Evolutionary conservation across 179 eudicot species (phyloP), one percentile per base, ranked within the genome.

Genomic region (Carnegiea gigantea): DNA sequence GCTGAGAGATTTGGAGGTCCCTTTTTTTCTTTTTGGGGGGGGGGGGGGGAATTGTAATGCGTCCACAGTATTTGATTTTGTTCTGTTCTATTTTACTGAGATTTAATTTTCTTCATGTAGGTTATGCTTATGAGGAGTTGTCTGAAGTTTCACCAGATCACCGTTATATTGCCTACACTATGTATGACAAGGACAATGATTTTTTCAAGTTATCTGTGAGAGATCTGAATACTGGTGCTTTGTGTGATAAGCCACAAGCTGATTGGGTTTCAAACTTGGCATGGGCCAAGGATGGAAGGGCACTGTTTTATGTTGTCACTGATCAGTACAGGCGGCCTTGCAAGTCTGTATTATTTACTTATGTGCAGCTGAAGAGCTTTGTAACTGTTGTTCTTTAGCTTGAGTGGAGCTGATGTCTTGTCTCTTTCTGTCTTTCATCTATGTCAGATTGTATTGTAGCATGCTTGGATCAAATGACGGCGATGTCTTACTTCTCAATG

Each of bases 71-170:
- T 49, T n/a, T 44, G 9, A 36, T 1, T 77, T 65, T 59, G 76
- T 12, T 77, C 11, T 23, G 20, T 65, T 78, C 76, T 23, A 77
- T 26, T 77, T 59, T 46, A 33, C 73, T 80, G 76, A 83, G 68
- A 26, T 43, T 2, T 49, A 26, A 13, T 46, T 65, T 73, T 77
- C 72, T 70, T 24, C 24, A 73, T 79, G 18, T 87, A 96, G 99
- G 99, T 89, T 92, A 88, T 91, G 92, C 98, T 79, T 94, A 86
- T 85, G 99, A 96, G 88, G 99, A 94, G 87, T 51, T 92, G 62
- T 94, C 98, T 28, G 99, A 96, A 86, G 89, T 96, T 76, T 96
- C 99, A 9, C 99, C 99, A 11, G 98, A 96, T 87, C 99, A 96
- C 81, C 91, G 90, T 24, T 89, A 78, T 88, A 89, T 96, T 83